Evolutionary conservation across 345 rosid genomes (phyloP).

Genomic region (Erodium maritimum): DNA sequence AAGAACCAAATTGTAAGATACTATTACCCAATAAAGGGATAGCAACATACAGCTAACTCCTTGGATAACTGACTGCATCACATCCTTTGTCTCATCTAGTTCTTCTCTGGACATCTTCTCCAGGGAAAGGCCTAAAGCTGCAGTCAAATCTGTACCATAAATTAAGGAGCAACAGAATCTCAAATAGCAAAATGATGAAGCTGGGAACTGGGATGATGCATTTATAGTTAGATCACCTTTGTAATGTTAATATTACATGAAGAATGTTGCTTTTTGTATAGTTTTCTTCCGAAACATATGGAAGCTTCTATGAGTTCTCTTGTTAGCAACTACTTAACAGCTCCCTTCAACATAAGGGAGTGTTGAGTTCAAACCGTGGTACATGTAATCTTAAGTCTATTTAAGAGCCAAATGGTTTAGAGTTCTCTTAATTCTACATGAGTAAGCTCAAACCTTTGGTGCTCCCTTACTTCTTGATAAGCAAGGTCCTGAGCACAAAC

Average conservation of each 20-base stretch:
- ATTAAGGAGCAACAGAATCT: constrained; percentile 29
- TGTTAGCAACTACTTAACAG: no score
- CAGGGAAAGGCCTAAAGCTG: constrained; percentile 82
- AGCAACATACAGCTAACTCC: constrained; percentile 77
- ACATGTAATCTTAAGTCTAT: no score
- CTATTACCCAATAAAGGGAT: constrained; percentile 12
- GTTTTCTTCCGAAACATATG: background rate
- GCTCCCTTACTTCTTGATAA: no score
- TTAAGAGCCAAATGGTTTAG: no score
- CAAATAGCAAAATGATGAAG: constrained; percentile 2
- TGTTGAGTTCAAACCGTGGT: no score
- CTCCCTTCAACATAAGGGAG: no score
- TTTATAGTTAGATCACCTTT: background rate
- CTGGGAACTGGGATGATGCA: background rate
- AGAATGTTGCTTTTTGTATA: no score
- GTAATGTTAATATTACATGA: background rate
- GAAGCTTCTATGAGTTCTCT: background rate
- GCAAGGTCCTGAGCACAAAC: no score
- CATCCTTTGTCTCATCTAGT: constrained; percentile 57
- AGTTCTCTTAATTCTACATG: no score
- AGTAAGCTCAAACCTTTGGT: no score
- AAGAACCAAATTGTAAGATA: constrained; percentile 12
- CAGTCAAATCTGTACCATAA: constrained; percentile 51
- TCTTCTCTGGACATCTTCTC: constrained; percentile 82
- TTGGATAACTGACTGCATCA: constrained; percentile 76